Evolutionary conservation across 352 stramenopile genomes (phyloP).

Genomic region (Phytopythium cucurbitacearum): DNA sequence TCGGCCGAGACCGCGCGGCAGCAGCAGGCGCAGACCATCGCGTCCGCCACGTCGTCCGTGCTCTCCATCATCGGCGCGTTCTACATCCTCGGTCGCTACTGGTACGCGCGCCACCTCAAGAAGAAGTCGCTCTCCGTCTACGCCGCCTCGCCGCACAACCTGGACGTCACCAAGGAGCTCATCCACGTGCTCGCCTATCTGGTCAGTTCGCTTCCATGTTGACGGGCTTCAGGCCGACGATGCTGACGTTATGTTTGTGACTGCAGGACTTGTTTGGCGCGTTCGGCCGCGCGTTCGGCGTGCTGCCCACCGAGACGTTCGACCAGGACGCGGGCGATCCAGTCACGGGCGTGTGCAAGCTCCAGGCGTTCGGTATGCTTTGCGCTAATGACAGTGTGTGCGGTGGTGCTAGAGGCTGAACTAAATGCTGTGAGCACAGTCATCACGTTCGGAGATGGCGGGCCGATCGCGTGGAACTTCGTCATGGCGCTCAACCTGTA

Average conservation of each 20-base stretch:
- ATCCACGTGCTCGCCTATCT: constrained; percentile 84
- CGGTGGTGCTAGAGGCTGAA: constrained; percentile 1
- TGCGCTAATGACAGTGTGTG: background rate
- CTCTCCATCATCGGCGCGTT: constrained; percentile 76
- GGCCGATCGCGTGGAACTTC: constrained; percentile 80
- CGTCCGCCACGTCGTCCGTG: constrained; percentile 62
- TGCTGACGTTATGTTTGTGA: background rate
- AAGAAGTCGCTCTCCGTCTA: constrained; percentile 39
- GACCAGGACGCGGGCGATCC: constrained; percentile 44
- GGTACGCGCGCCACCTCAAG: constrained; percentile 58
- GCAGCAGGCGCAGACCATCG: constrained; percentile 41
- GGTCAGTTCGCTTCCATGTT: constrained; percentile 13
- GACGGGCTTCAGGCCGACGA: background rate
- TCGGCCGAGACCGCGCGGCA: constrained; percentile 11
- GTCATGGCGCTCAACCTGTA: constrained; percentile 83
- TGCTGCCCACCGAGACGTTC: constrained; percentile 64
- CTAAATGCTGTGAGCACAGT: constrained; percentile 19
- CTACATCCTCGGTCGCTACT: constrained; percentile 84
- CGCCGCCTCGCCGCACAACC: constrained; percentile 37
- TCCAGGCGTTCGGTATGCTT: constrained; percentile 61
- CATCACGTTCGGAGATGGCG: constrained; percentile 71
- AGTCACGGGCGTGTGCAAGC: constrained; percentile 57
- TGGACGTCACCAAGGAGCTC: constrained; percentile 83
- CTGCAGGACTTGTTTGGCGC: constrained; percentile 65
- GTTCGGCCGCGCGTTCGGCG: constrained; percentile 61